Base-by-base conservation (phyloP, 805 yeast genomes). In the Starmerella etchellsii region DNA sequence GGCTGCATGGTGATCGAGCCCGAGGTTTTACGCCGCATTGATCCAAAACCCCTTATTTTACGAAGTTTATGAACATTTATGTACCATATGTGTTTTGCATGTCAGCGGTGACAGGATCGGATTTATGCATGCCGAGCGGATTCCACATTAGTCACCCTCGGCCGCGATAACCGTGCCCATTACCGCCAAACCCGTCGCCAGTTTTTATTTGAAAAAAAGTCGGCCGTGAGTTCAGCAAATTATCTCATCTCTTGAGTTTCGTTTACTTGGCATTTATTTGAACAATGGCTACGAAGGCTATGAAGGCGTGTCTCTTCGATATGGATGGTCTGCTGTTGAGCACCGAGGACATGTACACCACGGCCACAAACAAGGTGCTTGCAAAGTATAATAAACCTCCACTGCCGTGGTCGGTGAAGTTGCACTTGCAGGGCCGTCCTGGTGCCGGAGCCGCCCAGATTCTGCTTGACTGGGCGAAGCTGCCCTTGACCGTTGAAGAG, bases 271-370 rank as follows among this genome's bases (percentile, higher is more conserved):
- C n/a, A n/a, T n/a, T n/a, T n/a, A n/a, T n/a, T n/a, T n/a, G n/a
- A n/a, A n/a, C n/a, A n/a, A n/a, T n/a, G n/a, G n/a, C n/a, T n/a
- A 13, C 30, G n/a, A 16, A 16, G 21, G 14, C 21, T 15, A 36
- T 68, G 54, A 74, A 67, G 57, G 87, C 85, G 26, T 78, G 84
- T 65, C 77, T 78, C 46, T 78, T 78, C 56, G 83, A 79, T 67
- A 68, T 91, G 97, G 99, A 91, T 58, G 99, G 99, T 1, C 71
- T 93, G 20, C 67, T 91, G 47, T 72, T 91, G 56, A 83, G 87
- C 63, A 81, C 96, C 3, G 99, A 91, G 61, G 93, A 82, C 49
- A 68, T 87, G 41, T 91, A 91, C 60, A 88, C 98, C 1, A 74
- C 74, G 42, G 81, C 82, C 2, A 66, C 82, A 25, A 72, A 80